Percentiles rank a stretch among this genome's conserved stretches.
Conservation (phyloP, 352 stramenopile genomes). For the Phytopythium litorale region DNA sequence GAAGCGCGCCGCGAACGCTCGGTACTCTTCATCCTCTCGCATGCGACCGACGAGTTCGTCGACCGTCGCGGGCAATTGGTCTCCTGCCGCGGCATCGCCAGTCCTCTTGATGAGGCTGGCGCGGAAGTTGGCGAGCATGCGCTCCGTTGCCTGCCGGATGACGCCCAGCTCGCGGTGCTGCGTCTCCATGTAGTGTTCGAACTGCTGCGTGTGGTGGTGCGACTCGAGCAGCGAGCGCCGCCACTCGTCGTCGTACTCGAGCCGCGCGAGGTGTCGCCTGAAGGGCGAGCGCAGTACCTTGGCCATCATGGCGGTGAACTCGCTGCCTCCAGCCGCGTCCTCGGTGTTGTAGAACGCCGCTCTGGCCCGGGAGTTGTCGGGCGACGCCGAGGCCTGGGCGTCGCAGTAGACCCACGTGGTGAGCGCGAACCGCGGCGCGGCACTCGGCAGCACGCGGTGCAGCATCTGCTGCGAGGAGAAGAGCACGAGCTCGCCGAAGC, state of each 20-base stretch:
- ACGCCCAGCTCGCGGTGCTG: constrained; percentile 46
- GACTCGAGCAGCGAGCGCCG: constrained; percentile 49
- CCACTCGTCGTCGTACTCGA: constrained; percentile 55
- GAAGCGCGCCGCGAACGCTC: constrained; percentile 19
- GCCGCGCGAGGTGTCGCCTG: constrained; percentile 58
- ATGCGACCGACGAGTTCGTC: constrained; percentile 26
- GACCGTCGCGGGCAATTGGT: constrained; percentile 28
- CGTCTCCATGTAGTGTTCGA: constrained; percentile 57
- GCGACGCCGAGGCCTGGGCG: constrained; percentile 12
- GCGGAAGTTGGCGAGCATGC: constrained; percentile 66
- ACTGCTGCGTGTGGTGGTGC: constrained; percentile 45
- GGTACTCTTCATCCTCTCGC: constrained; percentile 9
- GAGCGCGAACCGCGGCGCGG: constrained; percentile 47
- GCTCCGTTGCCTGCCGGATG: constrained; percentile 40
- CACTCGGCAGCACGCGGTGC: constrained; percentile 60
- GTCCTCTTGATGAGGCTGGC: constrained; percentile 20
- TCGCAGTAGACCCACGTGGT: constrained; percentile 68
- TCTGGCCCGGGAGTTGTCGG: neutral
- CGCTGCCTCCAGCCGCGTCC: neutral
- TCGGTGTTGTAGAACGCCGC: neutral
- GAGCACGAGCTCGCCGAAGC: constrained; percentile 66
- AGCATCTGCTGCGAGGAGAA: constrained; percentile 82
- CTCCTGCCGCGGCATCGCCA: constrained; percentile 6
- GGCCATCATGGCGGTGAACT: constrained; percentile 29
- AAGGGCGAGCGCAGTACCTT: constrained; percentile 62